phyloP scores from a whole-genome alignment of 371 early-diverging fungal genomes.

The Apophysomyces ossiformis region DNA sequence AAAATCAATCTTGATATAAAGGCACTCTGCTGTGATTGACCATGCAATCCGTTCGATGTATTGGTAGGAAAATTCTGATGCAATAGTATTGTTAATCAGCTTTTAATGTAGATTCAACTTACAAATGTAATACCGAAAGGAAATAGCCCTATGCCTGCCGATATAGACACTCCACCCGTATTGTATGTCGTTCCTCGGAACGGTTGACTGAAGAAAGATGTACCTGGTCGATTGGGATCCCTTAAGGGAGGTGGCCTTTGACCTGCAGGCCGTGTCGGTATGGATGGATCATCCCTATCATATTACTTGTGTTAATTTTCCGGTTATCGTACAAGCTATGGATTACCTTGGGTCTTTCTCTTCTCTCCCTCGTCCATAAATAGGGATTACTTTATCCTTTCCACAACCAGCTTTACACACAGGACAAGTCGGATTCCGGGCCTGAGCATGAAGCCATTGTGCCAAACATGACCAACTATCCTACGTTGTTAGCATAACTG shows the following conservation, averaged over 20 bases:
- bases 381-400: slow-evolving; percentile 78
- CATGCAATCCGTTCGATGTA: slow-evolving; percentile 22
- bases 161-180: slow-evolving; percentile 56
- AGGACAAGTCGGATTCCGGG: slow-evolving; percentile 71
- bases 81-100: neutral
- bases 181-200: slow-evolving; percentile 53
- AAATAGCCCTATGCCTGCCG: slow-evolving; percentile 59
- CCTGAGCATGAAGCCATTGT: slow-evolving; percentile 73
- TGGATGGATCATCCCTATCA: slow-evolving; percentile 41
- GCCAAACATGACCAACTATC: slow-evolving; percentile 72
- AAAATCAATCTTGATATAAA: slow-evolving; percentile 71
- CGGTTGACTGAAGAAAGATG: slow-evolving; percentile 51
- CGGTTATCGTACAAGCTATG: neutral
- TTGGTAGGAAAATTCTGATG: slow-evolving; percentile 38
- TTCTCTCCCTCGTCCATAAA: slow-evolving; percentile 79
- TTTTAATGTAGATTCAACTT: slow-evolving; percentile 21
- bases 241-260: slow-evolving; percentile 69
- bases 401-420: slow-evolving; percentile 83
- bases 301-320: neutral
- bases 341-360: slow-evolving; percentile 71
- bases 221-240: slow-evolving; percentile 51
- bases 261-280: slow-evolving; percentile 73
- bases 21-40: slow-evolving; percentile 58
- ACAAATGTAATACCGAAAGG: slow-evolving; percentile 72
- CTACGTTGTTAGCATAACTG: neutral